Conservation (phyloP, 2,329 filamentous ascomycete genomes). For the Verticillium klebahnii region DNA sequence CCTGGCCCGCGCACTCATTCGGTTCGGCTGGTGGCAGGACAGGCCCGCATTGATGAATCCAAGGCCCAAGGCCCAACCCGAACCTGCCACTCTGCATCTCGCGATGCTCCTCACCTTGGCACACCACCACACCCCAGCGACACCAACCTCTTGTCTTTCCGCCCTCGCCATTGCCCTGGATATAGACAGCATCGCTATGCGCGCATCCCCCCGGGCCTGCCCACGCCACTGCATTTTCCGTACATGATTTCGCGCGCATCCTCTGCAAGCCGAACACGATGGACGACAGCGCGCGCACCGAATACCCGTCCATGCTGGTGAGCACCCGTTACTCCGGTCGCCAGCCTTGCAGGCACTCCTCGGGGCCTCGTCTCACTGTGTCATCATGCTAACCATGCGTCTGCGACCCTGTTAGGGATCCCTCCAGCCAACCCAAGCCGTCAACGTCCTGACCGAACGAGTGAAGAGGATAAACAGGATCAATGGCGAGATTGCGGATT, state of each 20-base stretch:
- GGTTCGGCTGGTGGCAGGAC: background rate
- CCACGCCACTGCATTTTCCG: conserved; percentile 8
- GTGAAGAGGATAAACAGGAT: conserved; percentile 80
- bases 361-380: too few relatives aligned
- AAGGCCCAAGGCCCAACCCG: background rate
- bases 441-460: conserved; percentile 77
- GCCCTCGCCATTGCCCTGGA: conserved; percentile 3
- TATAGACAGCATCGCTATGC: conserved; percentile 15
- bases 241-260: conserved; percentile 11
- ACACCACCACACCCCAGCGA: background rate
- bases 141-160: background rate
- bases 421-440: conserved; percentile 78
- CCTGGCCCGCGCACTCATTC: too few relatives aligned
- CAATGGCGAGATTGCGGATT: conserved; percentile 91
- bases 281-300: conserved; percentile 76
- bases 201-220: conserved; percentile 10
- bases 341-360: too few relatives aligned
- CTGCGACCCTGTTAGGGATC: conserved; percentile 54
- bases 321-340: conserved; percentile 27
- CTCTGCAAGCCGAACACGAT: conserved; percentile 36
- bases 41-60: background rate
- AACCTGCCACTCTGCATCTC: background rate
- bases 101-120: conserved; percentile 12
- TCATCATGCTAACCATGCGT: conserved; percentile 6
- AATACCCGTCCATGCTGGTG: conserved; percentile 95